These are phyloP conservation scores for Akanthomyces lecanii DNA, from an alignment of 2,329 filamentous ascomycete genomes.

Conservation along the genomic window DNA sequence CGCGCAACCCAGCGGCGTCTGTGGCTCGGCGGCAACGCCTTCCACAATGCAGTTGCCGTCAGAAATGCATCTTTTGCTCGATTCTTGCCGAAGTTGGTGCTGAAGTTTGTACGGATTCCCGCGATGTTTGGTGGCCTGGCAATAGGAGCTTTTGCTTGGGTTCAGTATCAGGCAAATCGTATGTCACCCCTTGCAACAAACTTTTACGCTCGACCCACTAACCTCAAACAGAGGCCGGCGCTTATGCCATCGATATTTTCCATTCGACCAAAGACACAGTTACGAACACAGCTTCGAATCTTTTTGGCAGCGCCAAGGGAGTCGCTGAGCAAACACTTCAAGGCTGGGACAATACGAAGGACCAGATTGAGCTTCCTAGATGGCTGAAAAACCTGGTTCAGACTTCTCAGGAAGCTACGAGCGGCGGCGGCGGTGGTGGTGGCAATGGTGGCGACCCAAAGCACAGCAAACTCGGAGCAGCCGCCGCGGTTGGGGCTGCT, in stretches of 20 bases:
- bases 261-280: constrained; percentile 69
- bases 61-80: constrained; percentile 62
- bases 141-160: constrained; percentile 81
- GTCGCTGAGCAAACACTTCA: constrained; percentile 74
- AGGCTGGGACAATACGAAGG: constrained; percentile 81
- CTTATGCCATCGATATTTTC: constrained; percentile 60
- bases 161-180: constrained; percentile 94
- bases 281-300: constrained; percentile 59
- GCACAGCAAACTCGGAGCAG: constrained; percentile 56
- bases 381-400: constrained; percentile 76
- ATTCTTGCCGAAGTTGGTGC: constrained; percentile 77
- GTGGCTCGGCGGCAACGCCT: constrained; percentile 77
- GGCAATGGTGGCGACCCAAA: constrained; percentile 50
- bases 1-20: constrained; percentile 58
- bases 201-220: constrained; percentile 19
- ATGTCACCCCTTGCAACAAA: constrained; percentile 34
- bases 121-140: constrained; percentile 88
- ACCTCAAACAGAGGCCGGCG: constrained; percentile 42
- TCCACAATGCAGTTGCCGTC: constrained; percentile 71
- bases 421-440: constrained; percentile 52
- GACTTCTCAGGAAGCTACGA: constrained; percentile 37
- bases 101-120: constrained; percentile 83
- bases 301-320: constrained; percentile 69
- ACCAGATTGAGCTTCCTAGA: constrained; percentile 63
- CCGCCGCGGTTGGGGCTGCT: constrained; percentile 64